Evolutionary conservation across 768 basidiomycete genomes (phyloP), one percentile per base, ranked within the genome.

Genomic region (Termitomyces sp.): DNA sequence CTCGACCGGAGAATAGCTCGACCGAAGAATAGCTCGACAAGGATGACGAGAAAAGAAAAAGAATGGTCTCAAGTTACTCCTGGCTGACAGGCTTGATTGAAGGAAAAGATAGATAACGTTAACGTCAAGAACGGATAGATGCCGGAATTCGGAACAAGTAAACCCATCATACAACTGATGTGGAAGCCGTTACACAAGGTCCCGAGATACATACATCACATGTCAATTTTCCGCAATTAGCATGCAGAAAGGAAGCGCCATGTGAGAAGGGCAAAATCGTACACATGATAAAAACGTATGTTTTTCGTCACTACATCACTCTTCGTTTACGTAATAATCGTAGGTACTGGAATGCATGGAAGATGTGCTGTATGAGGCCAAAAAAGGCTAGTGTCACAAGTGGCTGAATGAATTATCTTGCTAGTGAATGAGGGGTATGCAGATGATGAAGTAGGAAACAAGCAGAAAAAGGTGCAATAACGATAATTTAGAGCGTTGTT

Each of bases 401-500:
- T 37, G 34, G 16, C 7, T 6, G n/a, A 38, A 51, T 3, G 29
- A n/a, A n/a, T 38, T 27, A 50, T 38, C 41, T 16, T 2, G 40
- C n/a, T 29, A 7, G n/a, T 6, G n/a, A 16, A 31, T 8, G 23
- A 52, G 19, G 27, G 32, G 14, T 35, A 27, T 21, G 45, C 25
- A 14, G 38, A 49, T 27, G 29, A 40, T 1, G 14, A 29, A 12
- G 40, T 8, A 17, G 31, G 19, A 29, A 16, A 45, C 1, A 34
- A 25, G 1, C 21, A 54, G 32, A 7, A 8, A 32, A 45, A 52
- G 25, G 9, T 32, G 35, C 5, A 54, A 55, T 40, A 37, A 63
- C 27, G 50, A 46, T 57, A 52, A 11, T 32, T 59, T 49, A 63
- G 32, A 63, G 58, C 14, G 59, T 42, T 23, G 46, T 56, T 48